Base-by-base conservation (phyloP, 768 basidiomycete genomes). In the Crepidotus variabilis region DNA sequence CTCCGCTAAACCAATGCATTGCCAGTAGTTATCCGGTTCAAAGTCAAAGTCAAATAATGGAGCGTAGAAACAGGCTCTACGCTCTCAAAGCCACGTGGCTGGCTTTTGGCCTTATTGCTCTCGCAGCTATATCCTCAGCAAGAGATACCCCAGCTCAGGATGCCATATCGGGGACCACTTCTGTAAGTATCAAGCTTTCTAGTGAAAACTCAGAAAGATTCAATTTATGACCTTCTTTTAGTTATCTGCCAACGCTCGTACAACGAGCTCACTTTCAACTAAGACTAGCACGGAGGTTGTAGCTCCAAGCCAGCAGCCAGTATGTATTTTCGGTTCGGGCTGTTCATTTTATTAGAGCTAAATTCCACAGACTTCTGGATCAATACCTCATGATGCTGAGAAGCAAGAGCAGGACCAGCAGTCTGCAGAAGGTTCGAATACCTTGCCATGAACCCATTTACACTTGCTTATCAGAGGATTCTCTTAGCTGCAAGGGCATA, bases 401-500 rank as follows among this genome's bases (percentile, higher is more conserved):
- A 72, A 72, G 60, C 65, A 67, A 47, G 73, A 74, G 34, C 58
- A 69, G 28, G 78, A 81, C 56, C 78, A 77, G 36, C 54, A 54
- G 57, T 74, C 70, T 50, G 74, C 76, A 18, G 84, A 86, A 77
- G 84, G 84, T 84, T 54, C 35, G 50, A 22, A 18, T 33, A 35
- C 8, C 2, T 55, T 55, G 39, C 1, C 22, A 52, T 46, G 28
- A 33, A 20, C 11, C 47, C 33, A 24, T 32, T 10, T 50, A 18
- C 51, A 51, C 21, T 56, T 21, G 36, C 60, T 61, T 16, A 57
- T 51, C 34, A 33, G 28, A 28, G 8, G 46, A 28, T 28, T 28
- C 28, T 28, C 28, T 28, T 59, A 90, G 90, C 90, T 57, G 69
- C 81, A 13, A 81, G 85, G 59, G 90, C 90, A 10, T 92, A 90